Conservation (phyloP, 1,139 yeast genomes). For the Geotrichum restrictum region DNA sequence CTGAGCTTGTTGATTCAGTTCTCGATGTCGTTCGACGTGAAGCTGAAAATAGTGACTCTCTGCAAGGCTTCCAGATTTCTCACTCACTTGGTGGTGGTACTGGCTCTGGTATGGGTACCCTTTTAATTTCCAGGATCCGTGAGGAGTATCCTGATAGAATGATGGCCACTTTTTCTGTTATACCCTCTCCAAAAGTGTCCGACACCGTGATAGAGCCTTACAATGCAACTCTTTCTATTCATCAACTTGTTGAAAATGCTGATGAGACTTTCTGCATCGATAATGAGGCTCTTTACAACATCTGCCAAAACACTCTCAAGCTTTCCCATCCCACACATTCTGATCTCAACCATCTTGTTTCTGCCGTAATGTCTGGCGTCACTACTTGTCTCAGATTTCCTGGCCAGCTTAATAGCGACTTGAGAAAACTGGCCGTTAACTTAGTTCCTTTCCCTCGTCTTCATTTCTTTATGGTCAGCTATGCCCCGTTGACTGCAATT, state of each 20-base stretch:
- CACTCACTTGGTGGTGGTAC: conserved; percentile 97
- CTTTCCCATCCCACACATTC: conserved; percentile 71
- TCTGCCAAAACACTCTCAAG: conserved; percentile 80
- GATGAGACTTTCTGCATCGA: conserved; percentile 94
- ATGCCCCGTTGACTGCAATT: conserved; percentile 81
- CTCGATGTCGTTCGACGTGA: conserved; percentile 88
- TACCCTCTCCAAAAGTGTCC: conserved; percentile 85
- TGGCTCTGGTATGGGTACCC: conserved; percentile 93
- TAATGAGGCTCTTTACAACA: conserved; percentile 86
- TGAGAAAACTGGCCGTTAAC: conserved; percentile 87
- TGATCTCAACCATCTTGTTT: conserved; percentile 75
- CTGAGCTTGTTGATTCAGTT: conserved; percentile 85
- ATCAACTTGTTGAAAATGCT: conserved; percentile 83
- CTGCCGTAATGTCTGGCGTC: conserved; percentile 91
- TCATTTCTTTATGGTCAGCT: conserved; percentile 92
- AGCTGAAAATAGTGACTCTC: conserved; percentile 87
- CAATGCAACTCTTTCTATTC: conserved; percentile 88
- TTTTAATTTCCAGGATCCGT: conserved; percentile 71
- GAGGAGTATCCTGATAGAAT: conserved; percentile 91
- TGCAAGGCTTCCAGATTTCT: conserved; percentile 91
- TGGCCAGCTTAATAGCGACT: conserved; percentile 87
- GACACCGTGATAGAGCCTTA: conserved; percentile 94
- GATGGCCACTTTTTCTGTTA: conserved; percentile 93
- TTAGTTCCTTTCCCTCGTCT: conserved; percentile 92
- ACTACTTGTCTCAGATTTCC: conserved; percentile 86